Base-by-base conservation (phyloP, 345 rosid species). In the Lepidium didymum region DNA sequence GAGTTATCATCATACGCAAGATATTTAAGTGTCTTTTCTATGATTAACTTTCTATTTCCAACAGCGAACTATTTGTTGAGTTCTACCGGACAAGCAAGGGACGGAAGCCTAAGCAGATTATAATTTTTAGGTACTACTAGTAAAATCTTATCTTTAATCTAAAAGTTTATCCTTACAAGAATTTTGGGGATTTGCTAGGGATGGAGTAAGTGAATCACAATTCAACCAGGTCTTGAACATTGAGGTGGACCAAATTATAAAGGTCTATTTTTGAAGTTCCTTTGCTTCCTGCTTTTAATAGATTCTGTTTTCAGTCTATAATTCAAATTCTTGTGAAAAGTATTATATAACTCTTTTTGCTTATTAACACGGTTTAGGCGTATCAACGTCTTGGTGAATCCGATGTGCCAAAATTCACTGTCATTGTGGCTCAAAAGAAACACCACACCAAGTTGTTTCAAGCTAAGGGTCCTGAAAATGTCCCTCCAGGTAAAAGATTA, bases 181-280 rank as follows among this genome's bases (percentile, higher is more conserved):
- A 37, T 19, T 29, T 29, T 61, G 43, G 65, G 18, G 25, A 70
- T 33, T 69, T 50, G 63, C 34, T 73, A 90, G 98, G 86, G 95
- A 93, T 71, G 96, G 97, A 45, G 91, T 90, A 53, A 83, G 97
- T 35, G 91, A 93, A 74, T 81, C 96, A 14, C 97, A 93, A 62
- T 93, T 93, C 58, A 88, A 85, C 69, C 96, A 88, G 69, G 91
- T 93, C 74, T 62, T 88, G 81, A 81, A 83, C 80, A 82, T 84
- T 66, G 98, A 93, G 82, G 78, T 93, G 81, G 88, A 80, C 56
- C 96, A 93, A 67, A 88, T 93, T 15, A 73, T 83, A 49, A 83
- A 88, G 96, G 98, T 90, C 58, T 31, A 44, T 5, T 34, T 13
- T 14, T 27, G 55, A 52, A 62, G 25, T 36, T 14, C 68, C 64